Evolutionary conservation across 495 filamentous ascomycete genomes (phyloP), one percentile per base, ranked within the genome.

Genomic region (Entonaema liquescens): DNA sequence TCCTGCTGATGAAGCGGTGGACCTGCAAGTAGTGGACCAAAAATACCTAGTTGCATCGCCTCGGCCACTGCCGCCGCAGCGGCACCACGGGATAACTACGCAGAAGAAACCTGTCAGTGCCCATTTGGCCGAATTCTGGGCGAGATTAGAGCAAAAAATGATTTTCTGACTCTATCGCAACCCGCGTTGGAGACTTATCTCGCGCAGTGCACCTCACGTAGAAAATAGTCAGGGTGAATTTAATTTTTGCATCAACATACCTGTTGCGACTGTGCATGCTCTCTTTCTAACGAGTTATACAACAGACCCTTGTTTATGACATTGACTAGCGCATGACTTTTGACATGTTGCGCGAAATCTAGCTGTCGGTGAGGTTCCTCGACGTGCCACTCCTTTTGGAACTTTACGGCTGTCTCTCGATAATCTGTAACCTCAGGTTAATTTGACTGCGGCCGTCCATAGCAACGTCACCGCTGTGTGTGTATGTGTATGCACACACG

Each of bases 321-420:
- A 62, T 86, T 84, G 28, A 94, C 90, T 75, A 95, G 82, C 58
- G 92, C 89, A 83, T 92, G 90, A 55, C 84, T 87, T 77, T 88
- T 88, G 78, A 94, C 91, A 80, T 91, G 87, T 59, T 84, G 87
- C 79, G 92, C 91, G 80, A 93, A 93, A 44, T 90, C 87, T 65
- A 95, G 86, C 42, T 85, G 76, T 79, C 81, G 85, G 76, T 93
- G 89, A 60, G 92, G 92, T 76, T 91, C 85, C 71, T 83, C 81
- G 76, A 90, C 83, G 74, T 85, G 78, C 92, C 92, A 95, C 80
- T 92, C 90, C 79, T 92, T 91, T 81, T 94, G 92, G 67, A 95
- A 85, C 79, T 89, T 90, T 71, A 91, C 88, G 54, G 92, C 92
- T 62, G 92, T 91, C 71, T 93, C 90, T 74, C 89, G 82, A 79